Evolutionary conservation across 352 stramenopile species (phyloP), one percentile per base, ranked within the genome.

Genomic region (Globisporangium carolinianum): DNA sequence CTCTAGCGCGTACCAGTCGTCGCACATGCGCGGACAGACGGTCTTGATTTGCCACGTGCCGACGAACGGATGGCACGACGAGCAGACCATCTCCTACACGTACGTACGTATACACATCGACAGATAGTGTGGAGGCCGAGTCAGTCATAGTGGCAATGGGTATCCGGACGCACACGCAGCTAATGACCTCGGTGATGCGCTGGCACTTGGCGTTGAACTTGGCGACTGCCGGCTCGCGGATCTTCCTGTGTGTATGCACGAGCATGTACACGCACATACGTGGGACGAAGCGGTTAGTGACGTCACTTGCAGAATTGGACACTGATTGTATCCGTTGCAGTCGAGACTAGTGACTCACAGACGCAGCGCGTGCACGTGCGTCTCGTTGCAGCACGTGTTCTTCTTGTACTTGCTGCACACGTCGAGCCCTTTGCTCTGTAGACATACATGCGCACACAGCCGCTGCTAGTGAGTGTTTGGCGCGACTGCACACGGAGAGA

Each of bases 321-420:
- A 32, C 24, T 32, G 24, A 32, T 3, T 3, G 24, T 15, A 47
- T 5, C 0, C 6, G 41, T 12, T 15, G 41, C 42, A 47, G 42
- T 17, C 11, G 6, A 17, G 6, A 32, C 10, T 39, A 32, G 14
- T 37, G 11, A 75, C 74, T 56, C 69, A 91, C 81, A 88, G 60
- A 39, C 79, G 76, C 18, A 94, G 65, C 55, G 79, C 53, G 43
- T 84, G 64, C 14, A 58, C 63, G 60, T 94, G 84, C n/a, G 73
- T 83, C 61, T 68, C 74, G 50, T 91, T 86, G 60, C 84, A 94
- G 72, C 84, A 91, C 60, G 82, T 91, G 69, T 80, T 91, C 58
- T 85, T 77, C 42, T 63, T 63, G 66, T 94, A 94, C 60, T 94
- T 89, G 65, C 67, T 83, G 64, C 83, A 93, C 11, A 91, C 75